These are phyloP conservation scores for Cystobasidium pallidum DNA, from an alignment of 1,284 basidiomycete genomes.

Conservation along the genomic window DNA sequence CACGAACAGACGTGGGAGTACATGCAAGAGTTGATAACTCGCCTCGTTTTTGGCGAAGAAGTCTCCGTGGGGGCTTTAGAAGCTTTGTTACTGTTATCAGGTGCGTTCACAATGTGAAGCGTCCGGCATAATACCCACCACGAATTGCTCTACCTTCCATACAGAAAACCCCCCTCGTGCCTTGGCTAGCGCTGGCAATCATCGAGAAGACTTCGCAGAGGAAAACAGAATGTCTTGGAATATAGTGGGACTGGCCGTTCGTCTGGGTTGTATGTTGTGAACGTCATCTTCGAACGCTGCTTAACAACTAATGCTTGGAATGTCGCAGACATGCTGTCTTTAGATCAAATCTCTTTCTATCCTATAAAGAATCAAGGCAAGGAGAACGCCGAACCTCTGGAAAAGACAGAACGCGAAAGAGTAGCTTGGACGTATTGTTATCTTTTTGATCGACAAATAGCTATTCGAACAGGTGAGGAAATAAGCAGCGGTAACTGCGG, in stretches of 20 bases:
- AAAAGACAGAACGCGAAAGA: conserved; percentile 56
- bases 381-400: conserved; percentile 51
- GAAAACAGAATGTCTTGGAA: conserved; percentile 59
- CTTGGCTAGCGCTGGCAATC: conserved; percentile 19
- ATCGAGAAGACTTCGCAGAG: conserved; percentile 50
- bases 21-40: conserved; percentile 55
- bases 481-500: not conserved
- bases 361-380: not conserved
- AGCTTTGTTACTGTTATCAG: conserved; percentile 58
- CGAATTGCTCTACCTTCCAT: not conserved
- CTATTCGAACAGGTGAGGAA: conserved; percentile 55
- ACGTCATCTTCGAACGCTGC: not conserved
- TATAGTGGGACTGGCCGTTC: conserved; percentile 57
- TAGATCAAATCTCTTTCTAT: conserved; percentile 54
- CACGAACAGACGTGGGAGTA: conserved; percentile 47
- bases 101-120: conserved; percentile 18
- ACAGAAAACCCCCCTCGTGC: conserved; percentile 31
- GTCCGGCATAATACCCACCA: conserved; percentile 11
- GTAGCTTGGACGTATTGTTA: conserved; percentile 60
- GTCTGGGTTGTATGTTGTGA: conserved; percentile 44
- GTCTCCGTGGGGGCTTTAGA: conserved; percentile 58
- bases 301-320: not conserved
- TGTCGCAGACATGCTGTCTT: conserved; percentile 53
- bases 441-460: conserved; percentile 58
- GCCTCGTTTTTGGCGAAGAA: conserved; percentile 54